Conservation (phyloP, 2,329 filamentous ascomycete genomes). For the Meredithiella fracta region DNA sequence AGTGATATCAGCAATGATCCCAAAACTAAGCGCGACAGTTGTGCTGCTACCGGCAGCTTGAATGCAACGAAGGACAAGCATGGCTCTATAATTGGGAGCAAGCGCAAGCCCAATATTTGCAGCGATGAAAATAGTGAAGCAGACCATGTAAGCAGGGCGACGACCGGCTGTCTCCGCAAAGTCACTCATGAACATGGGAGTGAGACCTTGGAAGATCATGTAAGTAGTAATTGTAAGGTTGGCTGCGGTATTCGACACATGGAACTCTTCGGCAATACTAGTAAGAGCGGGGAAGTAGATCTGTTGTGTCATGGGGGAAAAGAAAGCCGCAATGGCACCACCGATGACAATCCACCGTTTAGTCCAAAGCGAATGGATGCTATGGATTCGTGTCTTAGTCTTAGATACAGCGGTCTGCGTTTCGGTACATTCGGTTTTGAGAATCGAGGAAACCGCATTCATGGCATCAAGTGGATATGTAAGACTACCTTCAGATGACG, state of each 20-base stretch:
- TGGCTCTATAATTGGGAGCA: slow-evolving; percentile 30
- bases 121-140: slow-evolving; percentile 35
- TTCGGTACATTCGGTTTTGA: not conserved
- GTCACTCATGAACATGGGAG: slow-evolving; percentile 39
- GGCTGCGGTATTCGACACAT: slow-evolving; percentile 27
- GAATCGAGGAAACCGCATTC: not conserved
- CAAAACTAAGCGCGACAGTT: slow-evolving; percentile 40
- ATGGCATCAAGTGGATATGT: too few species aligned
- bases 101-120: slow-evolving; percentile 38
- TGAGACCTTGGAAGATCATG: slow-evolving; percentile 44
- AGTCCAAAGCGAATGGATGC: slow-evolving; percentile 24
- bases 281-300: slow-evolving; percentile 40
- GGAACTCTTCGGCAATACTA: slow-evolving; percentile 30
- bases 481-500: too few species aligned
- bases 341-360: slow-evolving; percentile 27
- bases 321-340: slow-evolving; percentile 25
- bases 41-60: slow-evolving; percentile 43
- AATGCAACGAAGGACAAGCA: slow-evolving; percentile 37
- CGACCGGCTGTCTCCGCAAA: slow-evolving; percentile 38
- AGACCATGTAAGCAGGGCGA: slow-evolving; percentile 36
- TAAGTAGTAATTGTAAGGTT: slow-evolving; percentile 39
- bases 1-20: slow-evolving; percentile 46
- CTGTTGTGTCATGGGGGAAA: slow-evolving; percentile 31
- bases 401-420: slow-evolving; percentile 4
- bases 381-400: slow-evolving; percentile 18